Percentiles rank a stretch among this genome's conserved stretches.
These are phyloP conservation scores for Pestalotiopsis fici DNA, from an alignment of 2,329 filamentous ascomycete genomes.

Conservation along the genomic window DNA sequence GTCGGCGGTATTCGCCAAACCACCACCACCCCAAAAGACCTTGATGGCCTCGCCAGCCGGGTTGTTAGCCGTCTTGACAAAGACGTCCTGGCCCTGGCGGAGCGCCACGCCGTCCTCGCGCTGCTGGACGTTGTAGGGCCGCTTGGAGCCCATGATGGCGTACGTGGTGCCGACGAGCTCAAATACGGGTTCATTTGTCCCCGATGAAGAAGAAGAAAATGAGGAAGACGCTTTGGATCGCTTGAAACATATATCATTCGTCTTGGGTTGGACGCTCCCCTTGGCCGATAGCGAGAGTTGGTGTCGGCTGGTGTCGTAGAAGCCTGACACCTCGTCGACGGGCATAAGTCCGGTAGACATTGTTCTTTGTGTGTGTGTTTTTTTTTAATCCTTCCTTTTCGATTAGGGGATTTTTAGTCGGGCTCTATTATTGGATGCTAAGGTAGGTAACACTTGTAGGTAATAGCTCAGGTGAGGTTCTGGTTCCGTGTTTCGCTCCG, in stretches of 20 bases:
- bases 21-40: background rate
- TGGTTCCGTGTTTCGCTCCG: background rate
- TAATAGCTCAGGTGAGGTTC: no score
- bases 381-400: background rate
- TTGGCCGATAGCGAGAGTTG: background rate
- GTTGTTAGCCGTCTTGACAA: background rate
- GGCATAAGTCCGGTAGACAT: conserved; percentile 1
- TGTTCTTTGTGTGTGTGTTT: background rate
- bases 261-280: background rate
- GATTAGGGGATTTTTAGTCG: no score
- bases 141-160: background rate
- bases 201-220: no score
- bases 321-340: background rate
- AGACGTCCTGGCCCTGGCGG: background rate
- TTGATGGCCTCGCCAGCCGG: background rate
- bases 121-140: background rate
- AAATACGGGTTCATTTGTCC: background rate
- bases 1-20: background rate
- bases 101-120: background rate
- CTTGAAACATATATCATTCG: background rate
- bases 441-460: background rate
- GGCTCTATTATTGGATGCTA: no score
- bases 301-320: background rate
- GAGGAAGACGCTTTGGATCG: no score
- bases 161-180: background rate